Evolutionary conservation across 2,329 filamentous ascomycete genomes (phyloP).

Genomic region (Davidsoniella virescens): DNA sequence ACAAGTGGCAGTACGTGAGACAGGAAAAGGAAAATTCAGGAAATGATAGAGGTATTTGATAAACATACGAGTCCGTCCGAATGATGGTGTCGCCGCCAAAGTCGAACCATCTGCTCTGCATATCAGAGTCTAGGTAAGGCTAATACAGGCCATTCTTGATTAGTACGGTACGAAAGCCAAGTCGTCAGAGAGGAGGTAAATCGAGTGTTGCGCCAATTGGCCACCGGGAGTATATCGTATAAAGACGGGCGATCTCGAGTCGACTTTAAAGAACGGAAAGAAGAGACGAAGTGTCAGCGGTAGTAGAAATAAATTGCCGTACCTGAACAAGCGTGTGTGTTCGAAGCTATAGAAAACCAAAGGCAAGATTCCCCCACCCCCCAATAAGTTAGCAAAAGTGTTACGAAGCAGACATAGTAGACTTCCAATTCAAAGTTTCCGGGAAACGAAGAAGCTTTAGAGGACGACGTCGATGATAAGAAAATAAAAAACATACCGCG

Average conservation of each 20-base stretch:
- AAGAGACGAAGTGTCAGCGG: neutral
- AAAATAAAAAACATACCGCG: constrained; percentile 13
- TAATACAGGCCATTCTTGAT: constrained; percentile 22
- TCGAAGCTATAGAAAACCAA: constrained; percentile 43
- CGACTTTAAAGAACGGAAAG: neutral
- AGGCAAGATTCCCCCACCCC: neutral
- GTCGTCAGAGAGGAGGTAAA: too few species aligned
- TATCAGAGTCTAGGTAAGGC: constrained; percentile 95
- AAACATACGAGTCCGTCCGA: constrained; percentile 44
- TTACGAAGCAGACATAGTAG: too few species aligned
- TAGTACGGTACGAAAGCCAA: neutral
- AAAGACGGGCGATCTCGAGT: neutral
- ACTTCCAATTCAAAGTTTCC: too few species aligned
- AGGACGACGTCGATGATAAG: too few species aligned
- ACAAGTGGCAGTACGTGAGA: neutral
- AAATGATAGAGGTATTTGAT: neutral
- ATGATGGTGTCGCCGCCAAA: constrained; percentile 93
- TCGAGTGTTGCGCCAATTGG: neutral
- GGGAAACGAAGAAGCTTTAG: too few species aligned
- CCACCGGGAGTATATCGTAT: neutral
- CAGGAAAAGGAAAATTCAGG: neutral
- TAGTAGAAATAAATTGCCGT: constrained; percentile 23
- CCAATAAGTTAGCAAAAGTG: too few species aligned
- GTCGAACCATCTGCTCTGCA: constrained; percentile 98
- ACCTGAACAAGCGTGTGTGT: constrained; percentile 74